These are phyloP conservation scores for Saccharata proteae DNA, from an alignment of 2,329 filamentous ascomycete genomes.

Conservation along the genomic window DNA sequence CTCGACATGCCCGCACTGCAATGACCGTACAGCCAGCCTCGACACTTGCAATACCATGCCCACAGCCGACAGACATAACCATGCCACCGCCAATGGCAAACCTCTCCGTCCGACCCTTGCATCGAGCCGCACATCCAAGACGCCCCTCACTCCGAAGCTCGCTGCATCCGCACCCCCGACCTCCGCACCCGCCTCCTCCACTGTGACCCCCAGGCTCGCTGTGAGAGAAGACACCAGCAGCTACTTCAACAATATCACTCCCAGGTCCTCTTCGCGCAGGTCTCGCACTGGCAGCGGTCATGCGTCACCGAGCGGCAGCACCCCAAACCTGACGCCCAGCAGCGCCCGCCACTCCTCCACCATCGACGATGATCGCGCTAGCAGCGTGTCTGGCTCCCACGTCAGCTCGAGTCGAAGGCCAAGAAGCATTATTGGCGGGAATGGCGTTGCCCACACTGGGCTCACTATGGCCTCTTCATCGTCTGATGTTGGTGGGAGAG, in stretches of 20 bases:
- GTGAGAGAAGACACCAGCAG: slow-evolving; percentile 40
- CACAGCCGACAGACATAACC: slow-evolving; percentile 22
- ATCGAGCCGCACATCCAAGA: slow-evolving; percentile 43
- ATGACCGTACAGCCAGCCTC: too few relatives aligned
- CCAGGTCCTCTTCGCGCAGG: slow-evolving; percentile 63
- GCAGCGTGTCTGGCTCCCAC: background rate
- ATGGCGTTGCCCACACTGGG: slow-evolving; percentile 12
- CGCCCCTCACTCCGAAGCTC: slow-evolving; percentile 48
- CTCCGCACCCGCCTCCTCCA: slow-evolving; percentile 19
- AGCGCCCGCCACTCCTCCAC: slow-evolving; percentile 22
- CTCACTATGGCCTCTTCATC: slow-evolving; percentile 10
- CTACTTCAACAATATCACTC: slow-evolving; percentile 61
- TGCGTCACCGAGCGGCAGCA: slow-evolving; percentile 50
- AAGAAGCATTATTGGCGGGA: slow-evolving; percentile 24
- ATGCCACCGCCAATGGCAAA: slow-evolving; percentile 39
- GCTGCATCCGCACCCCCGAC: slow-evolving; percentile 26
- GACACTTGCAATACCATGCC: too few relatives aligned
- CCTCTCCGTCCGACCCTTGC: slow-evolving; percentile 60
- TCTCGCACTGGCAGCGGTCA: slow-evolving; percentile 57
- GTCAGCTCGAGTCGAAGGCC: slow-evolving; percentile 16
- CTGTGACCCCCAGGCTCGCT: slow-evolving; percentile 22
- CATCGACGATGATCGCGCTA: slow-evolving; percentile 14
- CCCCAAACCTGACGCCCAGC: slow-evolving; percentile 10
- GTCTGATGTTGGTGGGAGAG: slow-evolving; percentile 15
- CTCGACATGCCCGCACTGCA: too few relatives aligned